Percentiles rank a stretch among this genome's conserved stretches.
These are phyloP conservation scores for Arabidopsis thaliana DNA, from an alignment of 345 rosid genomes.

Conservation along the genomic window DNA sequence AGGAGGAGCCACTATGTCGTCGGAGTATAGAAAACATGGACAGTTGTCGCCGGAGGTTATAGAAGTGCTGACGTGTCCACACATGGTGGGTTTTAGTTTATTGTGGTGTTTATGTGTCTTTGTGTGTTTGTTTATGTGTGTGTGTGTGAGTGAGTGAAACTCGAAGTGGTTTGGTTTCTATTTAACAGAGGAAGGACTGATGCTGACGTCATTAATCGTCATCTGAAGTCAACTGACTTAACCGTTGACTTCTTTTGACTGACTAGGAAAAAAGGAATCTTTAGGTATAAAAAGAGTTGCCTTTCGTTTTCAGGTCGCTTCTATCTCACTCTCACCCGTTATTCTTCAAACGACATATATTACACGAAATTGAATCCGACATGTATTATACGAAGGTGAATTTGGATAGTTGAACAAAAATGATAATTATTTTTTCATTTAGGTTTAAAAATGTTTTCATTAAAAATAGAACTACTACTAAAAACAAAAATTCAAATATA, in stretches of 20 bases:
- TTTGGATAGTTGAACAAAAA: no score
- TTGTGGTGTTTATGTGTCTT: conserved; percentile 10
- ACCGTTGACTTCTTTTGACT: conserved; percentile 55
- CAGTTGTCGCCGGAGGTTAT: conserved; percentile 26
- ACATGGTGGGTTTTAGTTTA: conserved; percentile 45
- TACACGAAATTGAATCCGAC: background rate
- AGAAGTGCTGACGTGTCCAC: conserved; percentile 47
- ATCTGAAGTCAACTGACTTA: background rate
- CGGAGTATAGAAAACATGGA: conserved; percentile 38
- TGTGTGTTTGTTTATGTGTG: conserved; percentile 7
- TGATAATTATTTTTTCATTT: background rate
- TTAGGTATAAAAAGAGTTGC: conserved; percentile 19
- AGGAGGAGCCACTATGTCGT: conserved; percentile 37
- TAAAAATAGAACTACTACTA: no score
- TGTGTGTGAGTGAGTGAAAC: conserved; percentile 27
- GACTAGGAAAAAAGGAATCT: conserved; percentile 15
- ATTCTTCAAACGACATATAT: background rate
- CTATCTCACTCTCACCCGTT: background rate
- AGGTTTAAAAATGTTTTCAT: background rate
- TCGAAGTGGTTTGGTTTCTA: conserved; percentile 39
- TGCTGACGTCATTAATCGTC: conserved; percentile 52
- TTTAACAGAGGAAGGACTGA: conserved; percentile 41
- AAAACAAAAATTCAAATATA: no score
- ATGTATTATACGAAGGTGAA: background rate
- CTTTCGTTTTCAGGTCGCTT: conserved; percentile 40